Evolutionary conservation across 306 rosid species (phyloP).

Genomic region (Cajanus cajan): DNA sequence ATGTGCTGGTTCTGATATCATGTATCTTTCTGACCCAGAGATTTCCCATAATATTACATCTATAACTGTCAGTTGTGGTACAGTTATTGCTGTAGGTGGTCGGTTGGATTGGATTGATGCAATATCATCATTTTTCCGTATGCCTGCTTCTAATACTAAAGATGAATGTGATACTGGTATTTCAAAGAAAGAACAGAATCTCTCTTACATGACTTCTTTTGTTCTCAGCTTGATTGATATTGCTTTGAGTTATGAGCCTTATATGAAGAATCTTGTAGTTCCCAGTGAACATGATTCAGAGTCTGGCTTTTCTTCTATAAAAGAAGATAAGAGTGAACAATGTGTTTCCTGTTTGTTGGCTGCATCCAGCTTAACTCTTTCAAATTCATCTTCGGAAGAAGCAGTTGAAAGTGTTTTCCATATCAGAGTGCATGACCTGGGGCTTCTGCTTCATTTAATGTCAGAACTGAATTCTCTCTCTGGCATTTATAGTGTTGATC

Average conservation of each 20-base stretch:
- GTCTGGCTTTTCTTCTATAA: conserved; percentile 46
- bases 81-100: conserved; percentile 80
- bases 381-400: conserved; percentile 54
- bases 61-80: conserved; percentile 72
- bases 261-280: conserved; percentile 45
- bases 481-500: conserved; percentile 60
- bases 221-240: conserved; percentile 75
- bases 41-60: conserved; percentile 56
- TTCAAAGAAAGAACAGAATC: conserved; percentile 36
- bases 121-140: conserved; percentile 61
- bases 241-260: conserved; percentile 93
- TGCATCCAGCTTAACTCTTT: conserved; percentile 75
- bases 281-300: conserved; percentile 46
- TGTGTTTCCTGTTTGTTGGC: conserved; percentile 82
- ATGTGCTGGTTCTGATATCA: conserved; percentile 79
- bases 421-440: conserved; percentile 74
- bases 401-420: conserved; percentile 47
- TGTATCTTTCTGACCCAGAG: conserved; percentile 73
- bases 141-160: conserved; percentile 48
- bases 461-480: conserved; percentile 45
- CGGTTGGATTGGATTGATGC: conserved; percentile 87
- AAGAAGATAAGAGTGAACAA: conserved; percentile 51
- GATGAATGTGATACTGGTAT: conserved; percentile 39
- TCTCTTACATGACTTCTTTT: conserved; percentile 52
- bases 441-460: conserved; percentile 62